Base-by-base conservation (phyloP, 2,329 filamentous ascomycete species). In the Nothophoma quercina region DNA sequence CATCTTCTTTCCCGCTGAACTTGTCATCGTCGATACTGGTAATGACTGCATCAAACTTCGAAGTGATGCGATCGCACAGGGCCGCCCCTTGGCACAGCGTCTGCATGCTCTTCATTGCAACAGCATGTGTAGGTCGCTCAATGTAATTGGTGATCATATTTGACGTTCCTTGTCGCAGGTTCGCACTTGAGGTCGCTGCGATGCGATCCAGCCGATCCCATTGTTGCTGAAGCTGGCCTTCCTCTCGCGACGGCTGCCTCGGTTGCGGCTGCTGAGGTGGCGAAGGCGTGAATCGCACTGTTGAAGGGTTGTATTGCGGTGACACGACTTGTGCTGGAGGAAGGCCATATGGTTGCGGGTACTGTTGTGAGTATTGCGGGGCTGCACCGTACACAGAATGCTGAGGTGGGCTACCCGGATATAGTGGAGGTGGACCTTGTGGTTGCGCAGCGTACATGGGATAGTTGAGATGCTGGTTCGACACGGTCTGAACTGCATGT, bases 21-120 rank as follows among this genome's bases (percentile, higher is more conserved):
- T 70, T 77, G 21, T 89, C 88, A 16, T 81, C 78, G 68, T 93
- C 89, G 48, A 93, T 91, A 22, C 83, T 79, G 1, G 88, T 90
- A 69, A 93, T 85, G 50, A 91, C 80, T 35, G 84, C 76, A 68
- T 90, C 83, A 55, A 93, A 82, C 44, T 85, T 85, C 3, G 78
- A 78, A 12, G 80, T 83, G 38, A 91, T 82, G 47, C 85, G 76
- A 63, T 89, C 84, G 62, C 80, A 85, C 15, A 85, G 71, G 5
- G 69, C 77, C 21, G 69, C 75, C 18, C 69, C 74, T 57, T 71
- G 76, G 47, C 68, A 76, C 44, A 79, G 60, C 36, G 69, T 70
- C 34, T 71, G 68, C 40, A 71, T 73, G 36, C 69, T 72, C 46
- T 68, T 73, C 40, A 67, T 68, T 12, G 63, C 64, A 9, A 70